These are phyloP conservation scores for Capsicum baccatum DNA, from an alignment of 257 asterid species.

Conservation along the genomic window DNA sequence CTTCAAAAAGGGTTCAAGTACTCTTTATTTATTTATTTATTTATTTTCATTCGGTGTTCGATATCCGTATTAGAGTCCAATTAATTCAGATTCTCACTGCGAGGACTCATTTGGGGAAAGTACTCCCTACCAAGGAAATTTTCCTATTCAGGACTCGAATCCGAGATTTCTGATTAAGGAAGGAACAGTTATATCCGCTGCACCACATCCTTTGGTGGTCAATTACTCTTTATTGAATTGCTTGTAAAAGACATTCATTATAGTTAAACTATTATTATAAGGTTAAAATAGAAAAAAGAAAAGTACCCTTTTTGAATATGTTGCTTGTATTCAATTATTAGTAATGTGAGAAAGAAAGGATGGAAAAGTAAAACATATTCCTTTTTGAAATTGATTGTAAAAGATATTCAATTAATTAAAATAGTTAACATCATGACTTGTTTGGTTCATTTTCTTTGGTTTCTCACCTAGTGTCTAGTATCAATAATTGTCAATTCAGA, in stretches of 20 bases:
- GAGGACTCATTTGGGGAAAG: no score
- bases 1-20: conserved; percentile 42
- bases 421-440: not conserved
- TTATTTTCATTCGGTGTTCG: no score
- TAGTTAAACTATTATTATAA: not conserved
- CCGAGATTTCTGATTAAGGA: no score
- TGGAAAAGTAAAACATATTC: not conserved
- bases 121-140: no score
- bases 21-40: conserved; percentile 25
- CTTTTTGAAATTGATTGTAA: not conserved
- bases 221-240: conserved; percentile 38
- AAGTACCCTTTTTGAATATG: conserved; percentile 29
- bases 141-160: no score
- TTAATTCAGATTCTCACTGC: no score
- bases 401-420: not conserved
- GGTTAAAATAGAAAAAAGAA: not conserved
- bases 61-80: no score
- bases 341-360: not conserved
- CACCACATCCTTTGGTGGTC: not conserved
- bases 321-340: conserved; percentile 17
- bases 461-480: not conserved
- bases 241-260: conserved; percentile 20
- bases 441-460: not conserved
- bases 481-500: rapidly evolving
- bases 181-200: no score